Evolutionary conservation across 768 basidiomycete species (phyloP), one percentile per base, ranked within the genome.

Genomic region (Pleurotus pulmonarius): DNA sequence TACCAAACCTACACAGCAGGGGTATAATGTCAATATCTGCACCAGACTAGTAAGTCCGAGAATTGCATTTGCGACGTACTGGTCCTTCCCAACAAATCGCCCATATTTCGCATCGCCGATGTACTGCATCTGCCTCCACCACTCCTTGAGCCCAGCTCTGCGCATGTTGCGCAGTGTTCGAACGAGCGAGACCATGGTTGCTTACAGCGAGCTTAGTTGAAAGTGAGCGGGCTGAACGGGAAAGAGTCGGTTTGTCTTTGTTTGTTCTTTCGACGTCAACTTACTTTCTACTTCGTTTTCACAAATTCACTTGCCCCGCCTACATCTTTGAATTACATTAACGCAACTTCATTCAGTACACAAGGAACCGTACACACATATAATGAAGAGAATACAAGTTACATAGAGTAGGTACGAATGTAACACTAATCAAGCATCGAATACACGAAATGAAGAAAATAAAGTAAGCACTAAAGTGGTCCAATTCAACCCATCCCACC

Each of bases 71-170:
- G 20, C 20, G 20, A 86, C 92, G 61, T 64, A 97, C 94, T 88
- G 87, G 78, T 96, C 93, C 46, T 75, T 77, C 48, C 93, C 93
- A 39, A 90, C 74, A 52, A 81, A 78, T 61, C 76, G 76, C 9
- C 96, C 96, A 9, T 82, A 85, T 72, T 98, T 98, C 56, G 92
- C 92, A 64, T 98, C 95, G 40, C 94, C 90, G 58, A 97, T 96
- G 68, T 95, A 94, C 65, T 94, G 88, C 82, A 94, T 75, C 66
- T 93, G 88, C 62, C 85, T 84, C 86, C 88, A 94, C 91, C 92
- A 97, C 73, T 93, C 88, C 61, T 81, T 80, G 46, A 92, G 67
- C 15, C 94, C 94, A 16, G 83, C 87, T 46, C 85, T 82, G 56
- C 82, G 85, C 44, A 92, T 78, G 64, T 78, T 88, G 60, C 91